Percentiles rank a stretch among this genome's conserved stretches.
phyloP scores from a whole-genome alignment of 1,139 yeast genomes.

The Saccharomyces hybrid region DNA sequence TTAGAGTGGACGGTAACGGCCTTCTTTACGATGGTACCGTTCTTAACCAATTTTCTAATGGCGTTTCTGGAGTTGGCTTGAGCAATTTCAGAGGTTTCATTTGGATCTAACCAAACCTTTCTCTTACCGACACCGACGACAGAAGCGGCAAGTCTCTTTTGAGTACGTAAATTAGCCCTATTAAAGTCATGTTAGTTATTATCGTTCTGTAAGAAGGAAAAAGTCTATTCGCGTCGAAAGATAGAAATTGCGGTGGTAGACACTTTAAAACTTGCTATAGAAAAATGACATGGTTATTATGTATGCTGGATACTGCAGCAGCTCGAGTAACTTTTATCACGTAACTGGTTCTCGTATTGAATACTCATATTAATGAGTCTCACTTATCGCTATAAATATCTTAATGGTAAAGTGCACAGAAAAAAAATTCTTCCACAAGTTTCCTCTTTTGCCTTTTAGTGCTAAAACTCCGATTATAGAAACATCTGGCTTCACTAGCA shows the following conservation, averaged over 20 bases:
- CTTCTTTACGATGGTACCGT: slow-evolving; percentile 98
- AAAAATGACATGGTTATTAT: background rate
- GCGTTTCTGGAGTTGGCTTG: slow-evolving; percentile 99
- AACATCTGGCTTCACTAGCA: background rate
- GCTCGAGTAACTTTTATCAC: background rate
- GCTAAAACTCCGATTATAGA: background rate
- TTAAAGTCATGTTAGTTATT: slow-evolving; percentile 8
- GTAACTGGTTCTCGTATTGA: background rate
- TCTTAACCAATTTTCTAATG: slow-evolving; percentile 95
- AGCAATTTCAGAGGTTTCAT: slow-evolving; percentile 92
- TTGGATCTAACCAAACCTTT: slow-evolving; percentile 99
- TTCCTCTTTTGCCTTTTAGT: background rate
- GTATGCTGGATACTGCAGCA: background rate
- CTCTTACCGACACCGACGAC: slow-evolving; percentile 99
- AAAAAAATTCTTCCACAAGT: background rate
- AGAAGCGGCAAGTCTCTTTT: slow-evolving; percentile 99
- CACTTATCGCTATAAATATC: background rate
- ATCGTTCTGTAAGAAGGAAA: background rate
- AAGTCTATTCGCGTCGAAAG: background rate
- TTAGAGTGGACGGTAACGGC: slow-evolving; percentile 97
- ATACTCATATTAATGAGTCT: no score
- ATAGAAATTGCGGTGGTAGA: background rate
- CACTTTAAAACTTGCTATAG: background rate
- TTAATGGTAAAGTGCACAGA: background rate
- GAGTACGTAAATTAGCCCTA: slow-evolving; percentile 98